Evolutionary conservation across 176 grass and related monocot genomes (phyloP), one percentile per base, ranked within the genome.

Genomic region (Zoysia japonica): DNA sequence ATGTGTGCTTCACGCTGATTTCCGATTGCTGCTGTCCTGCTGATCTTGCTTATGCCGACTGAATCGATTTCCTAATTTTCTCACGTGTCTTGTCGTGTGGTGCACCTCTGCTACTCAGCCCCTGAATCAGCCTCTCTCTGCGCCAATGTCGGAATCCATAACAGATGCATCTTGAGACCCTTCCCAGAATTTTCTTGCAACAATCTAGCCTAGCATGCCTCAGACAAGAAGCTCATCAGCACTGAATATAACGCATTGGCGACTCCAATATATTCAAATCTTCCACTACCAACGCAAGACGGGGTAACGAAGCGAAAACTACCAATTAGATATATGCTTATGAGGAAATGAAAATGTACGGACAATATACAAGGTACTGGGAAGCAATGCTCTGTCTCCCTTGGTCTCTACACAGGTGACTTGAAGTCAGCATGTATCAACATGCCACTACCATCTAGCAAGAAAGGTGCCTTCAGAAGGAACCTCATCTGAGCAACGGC

Each of bases 281-380:
- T 80, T 39, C 76, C 68, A n/a, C 47, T 55, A 51, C 71, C 38
- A 61, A 48, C 49, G 70, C 44, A 74, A 35, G 49, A 72, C n/a
- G 44, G 28, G 20, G 61, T 46, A 74, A 59, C 42, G 19, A 54
- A 63, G 11, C 3, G 14, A 53, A 70, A 76, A 84, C 47, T 8
- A 2, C 39, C 47, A 47, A 55, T 46, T 75, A 42, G 28, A 28
- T 75, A 88, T 47, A 88, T 68, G 61, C 64, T 86, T 75, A 88
- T 88, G 83, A 75, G 0, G 11, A 68, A 78, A 60, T 2, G 20
- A 79, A 88, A 17, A 80, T 20, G 55, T 70, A 74, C 55, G 42
- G 75, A 15, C 76, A 84, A 84, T 88, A 62, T 80, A 84, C 86
- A 88, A 35, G 70, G 71, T 60, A 84, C 71, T 44, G 45, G 64